Base-by-base conservation (phyloP, 78 protist genomes). In the Tieghemostelium lacteum region DNA sequence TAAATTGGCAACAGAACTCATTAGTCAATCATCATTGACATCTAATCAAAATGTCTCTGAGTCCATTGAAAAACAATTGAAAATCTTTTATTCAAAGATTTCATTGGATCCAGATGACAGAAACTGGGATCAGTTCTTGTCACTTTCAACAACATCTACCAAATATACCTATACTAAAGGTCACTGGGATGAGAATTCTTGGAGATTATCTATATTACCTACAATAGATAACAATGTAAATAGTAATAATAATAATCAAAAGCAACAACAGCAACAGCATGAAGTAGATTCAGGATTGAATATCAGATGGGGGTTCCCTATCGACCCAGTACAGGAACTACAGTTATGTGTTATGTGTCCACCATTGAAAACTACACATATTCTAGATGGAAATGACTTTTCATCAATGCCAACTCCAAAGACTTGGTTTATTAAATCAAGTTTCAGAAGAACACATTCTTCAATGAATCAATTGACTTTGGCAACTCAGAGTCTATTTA, bases 71-170 rank as follows among this genome's bases (percentile, higher is more conserved):
- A 83, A 83, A 42, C 89, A 83, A 69, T 40, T 83, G 42, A 57
- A 49, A 29, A 83, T 83, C 17, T 69, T 83, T 33, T 83, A 83
- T 60, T 66, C 89, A 2, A 83, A 83, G 34, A 39, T 83, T 17
- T 54, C 89, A 31, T 33, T 60, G 1, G 89, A 83, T 3, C 34
- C 61, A 10, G 89, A 83, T 57, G 89, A 83, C 57, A 66, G 89
- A 66, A 83, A 83, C 52, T 83, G 89, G 89, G 89, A 83, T 39
- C 75, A 83, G 55, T 83, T 83, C 49, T 58, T 83, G 45, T 39
- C 76, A 28, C 42, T 83, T 8, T 45, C 89, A 42, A 83, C 89
- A 26, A 83, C 74, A 14, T 69, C 78, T 42, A 45, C 89, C 36
- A 83, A 83, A 40, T 83, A 83, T 33, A 83, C 89, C 8, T 83